A percentile compares a stretch with the other conserved stretches of the same genome.
Conservation (phyloP, 768 basidiomycete species). For the Boletus fagicola region DNA sequence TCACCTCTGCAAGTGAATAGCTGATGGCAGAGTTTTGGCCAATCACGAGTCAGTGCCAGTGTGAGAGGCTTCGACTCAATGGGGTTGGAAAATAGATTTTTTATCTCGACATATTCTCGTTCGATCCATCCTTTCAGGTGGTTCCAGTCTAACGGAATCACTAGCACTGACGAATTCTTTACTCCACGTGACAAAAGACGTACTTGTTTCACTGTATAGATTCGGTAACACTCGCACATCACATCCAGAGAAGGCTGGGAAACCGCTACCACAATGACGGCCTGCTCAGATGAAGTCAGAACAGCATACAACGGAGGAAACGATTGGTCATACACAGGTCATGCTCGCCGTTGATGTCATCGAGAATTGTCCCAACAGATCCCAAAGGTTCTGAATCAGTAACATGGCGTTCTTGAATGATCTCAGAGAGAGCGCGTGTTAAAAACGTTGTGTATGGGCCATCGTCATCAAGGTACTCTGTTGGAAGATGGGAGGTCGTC, state of each 20-base stretch:
- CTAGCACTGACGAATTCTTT: not conserved
- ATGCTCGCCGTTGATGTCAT: not conserved
- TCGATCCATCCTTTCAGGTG: not conserved
- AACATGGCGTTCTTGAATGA: not conserved
- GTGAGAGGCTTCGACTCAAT: not conserved
- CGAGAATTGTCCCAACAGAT: not conserved
- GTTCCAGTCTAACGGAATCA: slow-evolving; percentile 2
- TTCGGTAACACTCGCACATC: not conserved
- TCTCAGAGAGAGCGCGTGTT: not conserved
- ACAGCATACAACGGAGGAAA: not conserved
- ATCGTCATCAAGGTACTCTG: not conserved
- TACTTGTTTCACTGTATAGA: slow-evolving; percentile 4
- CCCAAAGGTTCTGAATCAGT: not conserved
- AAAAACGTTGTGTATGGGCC: not conserved
- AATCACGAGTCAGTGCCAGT: not conserved
- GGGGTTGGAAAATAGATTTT: not conserved
- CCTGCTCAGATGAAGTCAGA: not conserved
- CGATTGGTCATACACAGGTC: not conserved
- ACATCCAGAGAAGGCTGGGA: not conserved
- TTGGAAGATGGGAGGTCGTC: not conserved
- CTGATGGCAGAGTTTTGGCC: slow-evolving; percentile 1
- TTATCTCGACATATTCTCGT: not conserved
- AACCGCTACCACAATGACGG: not conserved
- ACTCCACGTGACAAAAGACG: not conserved
- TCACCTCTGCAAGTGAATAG: not conserved